Evolutionary conservation across 352 stramenopile genomes (phyloP).

Genomic region (Hyphochytrium catenoides): DNA sequence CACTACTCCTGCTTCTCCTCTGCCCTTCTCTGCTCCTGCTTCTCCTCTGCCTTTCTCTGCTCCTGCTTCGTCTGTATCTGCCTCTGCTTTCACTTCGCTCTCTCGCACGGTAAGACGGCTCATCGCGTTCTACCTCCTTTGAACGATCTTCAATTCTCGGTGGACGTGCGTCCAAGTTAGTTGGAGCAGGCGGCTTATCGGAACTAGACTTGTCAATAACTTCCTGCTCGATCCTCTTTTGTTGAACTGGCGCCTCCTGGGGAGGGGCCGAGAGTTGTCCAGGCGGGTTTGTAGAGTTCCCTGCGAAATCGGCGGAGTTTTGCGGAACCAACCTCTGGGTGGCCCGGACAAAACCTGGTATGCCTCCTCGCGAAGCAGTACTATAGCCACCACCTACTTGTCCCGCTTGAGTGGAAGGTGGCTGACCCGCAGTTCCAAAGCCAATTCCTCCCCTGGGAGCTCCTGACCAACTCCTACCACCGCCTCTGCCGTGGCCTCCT

Average conservation of each 20-base stretch:
- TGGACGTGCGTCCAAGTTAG: not conserved
- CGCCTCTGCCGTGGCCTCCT: not conserved
- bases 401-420: too few species aligned
- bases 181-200: not conserved
- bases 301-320: too few species aligned
- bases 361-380: too few species aligned
- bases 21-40: not conserved
- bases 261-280: too few species aligned
- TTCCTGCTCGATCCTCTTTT: too few species aligned
- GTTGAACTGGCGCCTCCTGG: too few species aligned
- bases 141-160: not conserved
- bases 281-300: too few species aligned
- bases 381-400: too few species aligned
- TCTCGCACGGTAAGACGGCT: conserved; percentile 12
- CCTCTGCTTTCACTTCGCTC: conserved; percentile 30
- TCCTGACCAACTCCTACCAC: conserved; percentile 1
- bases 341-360: too few species aligned
- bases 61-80: conserved; percentile 27
- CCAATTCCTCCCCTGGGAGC: not conserved
- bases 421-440: conserved; percentile 2
- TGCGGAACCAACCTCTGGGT: too few species aligned
- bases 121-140: conserved; percentile 1
- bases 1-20: not conserved
- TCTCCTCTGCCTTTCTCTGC: conserved; percentile 19
- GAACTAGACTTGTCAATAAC: not conserved